Conservation (phyloP, 2,329 filamentous ascomycete genomes). For the Myriosclerotinia curreyana region DNA sequence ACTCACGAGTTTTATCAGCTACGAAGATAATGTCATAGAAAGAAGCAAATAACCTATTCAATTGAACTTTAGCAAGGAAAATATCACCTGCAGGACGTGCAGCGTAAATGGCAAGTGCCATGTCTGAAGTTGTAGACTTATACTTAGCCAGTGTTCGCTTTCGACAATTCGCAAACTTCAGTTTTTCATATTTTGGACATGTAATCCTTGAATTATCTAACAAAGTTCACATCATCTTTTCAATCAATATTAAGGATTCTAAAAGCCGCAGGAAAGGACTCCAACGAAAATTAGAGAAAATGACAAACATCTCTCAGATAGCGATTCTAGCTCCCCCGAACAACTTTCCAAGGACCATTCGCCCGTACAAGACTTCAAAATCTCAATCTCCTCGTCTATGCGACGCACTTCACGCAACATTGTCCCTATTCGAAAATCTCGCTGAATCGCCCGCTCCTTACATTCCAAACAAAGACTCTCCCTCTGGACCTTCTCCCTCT, state of each 20-base stretch:
- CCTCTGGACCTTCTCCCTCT: background rate
- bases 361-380: no score
- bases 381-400: no score
- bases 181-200: background rate
- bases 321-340: no score
- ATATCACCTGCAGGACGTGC: background rate
- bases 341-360: no score
- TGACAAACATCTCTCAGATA: no score
- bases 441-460: no score
- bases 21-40: conserved; percentile 25
- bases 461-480: no score
- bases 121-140: background rate
- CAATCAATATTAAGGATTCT: no score
- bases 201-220: background rate
- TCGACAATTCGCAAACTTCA: background rate
- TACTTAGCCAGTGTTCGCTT: background rate
- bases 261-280: no score
- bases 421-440: no score
- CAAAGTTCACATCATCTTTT: background rate
- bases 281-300: no score
- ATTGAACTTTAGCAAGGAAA: background rate
- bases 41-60: background rate
- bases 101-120: conserved; percentile 3
- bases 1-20: conserved; percentile 33
- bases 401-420: no score